Conservation (phyloP, 2,329 filamentous ascomycete genomes). For the Aspergillus japonicus region DNA sequence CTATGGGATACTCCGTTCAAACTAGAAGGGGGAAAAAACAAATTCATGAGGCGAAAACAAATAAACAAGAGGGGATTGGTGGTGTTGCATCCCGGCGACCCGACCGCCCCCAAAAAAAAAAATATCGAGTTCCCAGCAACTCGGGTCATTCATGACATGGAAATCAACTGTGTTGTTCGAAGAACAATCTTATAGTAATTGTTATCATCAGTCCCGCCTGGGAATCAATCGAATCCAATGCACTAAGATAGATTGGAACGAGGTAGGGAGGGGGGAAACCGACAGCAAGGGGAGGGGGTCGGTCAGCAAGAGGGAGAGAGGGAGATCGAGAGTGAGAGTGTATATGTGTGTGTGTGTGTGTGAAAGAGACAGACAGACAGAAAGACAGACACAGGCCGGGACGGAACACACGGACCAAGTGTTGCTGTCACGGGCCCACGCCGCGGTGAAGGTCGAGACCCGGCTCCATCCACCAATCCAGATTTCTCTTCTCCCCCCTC, state of each 20-base stretch:
- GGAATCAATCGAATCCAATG: background rate
- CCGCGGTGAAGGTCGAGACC: slow-evolving; percentile 12
- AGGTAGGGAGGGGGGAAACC: background rate
- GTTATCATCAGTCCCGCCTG: background rate
- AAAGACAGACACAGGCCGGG: background rate
- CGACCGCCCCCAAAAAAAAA: background rate
- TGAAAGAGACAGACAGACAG: background rate
- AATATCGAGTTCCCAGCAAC: background rate
- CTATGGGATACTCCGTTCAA: too few species aligned
- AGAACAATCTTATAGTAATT: background rate
- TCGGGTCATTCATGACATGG: background rate
- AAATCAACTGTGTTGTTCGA: background rate
- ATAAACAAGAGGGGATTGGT: background rate
- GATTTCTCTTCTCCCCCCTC: background rate
- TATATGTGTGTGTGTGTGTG: too few species aligned
- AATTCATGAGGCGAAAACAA: background rate
- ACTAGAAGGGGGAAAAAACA: background rate
- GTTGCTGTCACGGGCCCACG: slow-evolving; percentile 14
- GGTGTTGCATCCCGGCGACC: background rate
- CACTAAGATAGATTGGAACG: background rate
- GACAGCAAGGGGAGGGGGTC: background rate
- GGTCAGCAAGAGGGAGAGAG: background rate
- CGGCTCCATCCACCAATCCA: slow-evolving; percentile 11
- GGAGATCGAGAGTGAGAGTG: too few species aligned
- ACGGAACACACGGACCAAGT: slow-evolving; percentile 18